phyloP scores from a whole-genome alignment of 257 asterid species.

The Buddleja alternifolia region DNA sequence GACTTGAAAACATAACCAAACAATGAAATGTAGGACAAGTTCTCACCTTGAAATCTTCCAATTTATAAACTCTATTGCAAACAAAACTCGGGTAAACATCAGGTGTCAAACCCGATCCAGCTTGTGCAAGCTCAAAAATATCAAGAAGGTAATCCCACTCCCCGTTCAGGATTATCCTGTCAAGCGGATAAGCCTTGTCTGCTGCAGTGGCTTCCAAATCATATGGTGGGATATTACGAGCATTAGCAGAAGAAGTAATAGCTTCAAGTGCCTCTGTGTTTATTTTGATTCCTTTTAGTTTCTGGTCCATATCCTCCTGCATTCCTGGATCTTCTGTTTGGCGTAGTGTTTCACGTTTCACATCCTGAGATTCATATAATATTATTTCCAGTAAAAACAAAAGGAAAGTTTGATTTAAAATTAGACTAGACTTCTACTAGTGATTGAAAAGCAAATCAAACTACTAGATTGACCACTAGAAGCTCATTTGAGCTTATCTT shows the following conservation, averaged over 20 bases:
- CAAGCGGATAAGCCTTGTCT: constrained; percentile 75
- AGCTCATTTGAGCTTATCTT: too few relatives aligned
- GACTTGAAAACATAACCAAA: background rate
- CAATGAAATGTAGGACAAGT: background rate
- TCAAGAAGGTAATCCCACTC: constrained; percentile 88
- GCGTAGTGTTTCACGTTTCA: constrained; percentile 47
- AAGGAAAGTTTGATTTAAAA: too few relatives aligned
- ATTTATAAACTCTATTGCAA: constrained; percentile 56
- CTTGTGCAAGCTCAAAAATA: constrained; percentile 42
- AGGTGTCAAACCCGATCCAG: constrained; percentile 41
- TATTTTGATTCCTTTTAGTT: constrained; percentile 41
- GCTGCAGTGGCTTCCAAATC: constrained; percentile 63
- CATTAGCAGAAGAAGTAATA: constrained; percentile 32
- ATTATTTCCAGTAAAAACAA: background rate
- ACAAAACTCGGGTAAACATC: constrained; percentile 78
- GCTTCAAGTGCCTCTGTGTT: constrained; percentile 60
- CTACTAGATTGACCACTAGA: too few relatives aligned
- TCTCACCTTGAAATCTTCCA: constrained; percentile 58
- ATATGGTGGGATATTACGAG: constrained; percentile 69
- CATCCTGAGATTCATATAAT: constrained; percentile 42
- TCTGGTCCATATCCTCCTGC: constrained; percentile 42
- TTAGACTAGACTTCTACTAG: too few relatives aligned
- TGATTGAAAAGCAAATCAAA: too few relatives aligned
- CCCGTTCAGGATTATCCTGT: constrained; percentile 73
- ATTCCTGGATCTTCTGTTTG: constrained; percentile 48